Percentiles rank a stretch among this genome's conserved stretches.
phyloP scores from a whole-genome alignment of 352 stramenopile genomes.

The Peronospora belbahrii region DNA sequence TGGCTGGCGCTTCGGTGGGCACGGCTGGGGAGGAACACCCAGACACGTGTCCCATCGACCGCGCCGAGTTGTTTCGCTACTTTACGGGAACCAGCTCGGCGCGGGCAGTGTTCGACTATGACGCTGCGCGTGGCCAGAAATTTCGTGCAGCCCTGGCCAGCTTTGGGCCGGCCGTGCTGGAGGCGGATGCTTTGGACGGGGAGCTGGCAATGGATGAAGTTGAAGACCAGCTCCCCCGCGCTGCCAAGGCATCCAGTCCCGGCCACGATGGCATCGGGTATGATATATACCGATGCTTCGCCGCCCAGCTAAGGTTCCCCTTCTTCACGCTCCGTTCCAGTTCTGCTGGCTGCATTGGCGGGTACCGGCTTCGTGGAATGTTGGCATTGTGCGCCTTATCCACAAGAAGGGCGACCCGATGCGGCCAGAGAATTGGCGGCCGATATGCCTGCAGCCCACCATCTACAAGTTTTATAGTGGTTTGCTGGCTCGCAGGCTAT shows the following conservation, averaged over 20 bases:
- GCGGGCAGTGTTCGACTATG: too few relatives aligned
- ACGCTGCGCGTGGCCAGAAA: neutral
- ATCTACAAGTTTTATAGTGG: slow-evolving; percentile 31
- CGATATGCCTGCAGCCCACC: slow-evolving; percentile 23
- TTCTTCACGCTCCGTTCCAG: slow-evolving; percentile 6
- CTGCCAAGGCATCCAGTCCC: neutral
- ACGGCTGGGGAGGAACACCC: neutral
- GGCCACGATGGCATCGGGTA: slow-evolving; percentile 19
- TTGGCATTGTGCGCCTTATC: slow-evolving; percentile 19
- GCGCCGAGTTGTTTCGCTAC: neutral
- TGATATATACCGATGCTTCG: slow-evolving; percentile 11
- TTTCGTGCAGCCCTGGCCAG: neutral
- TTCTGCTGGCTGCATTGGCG: slow-evolving; percentile 13
- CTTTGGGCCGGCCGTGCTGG: neutral
- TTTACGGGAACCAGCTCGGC: neutral
- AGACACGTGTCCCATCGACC: neutral
- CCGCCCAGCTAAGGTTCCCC: slow-evolving; percentile 5
- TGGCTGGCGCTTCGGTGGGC: neutral
- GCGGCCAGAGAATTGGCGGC: slow-evolving; percentile 15
- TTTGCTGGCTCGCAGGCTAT: slow-evolving; percentile 13
- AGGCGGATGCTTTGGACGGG: neutral
- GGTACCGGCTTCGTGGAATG: slow-evolving; percentile 19
- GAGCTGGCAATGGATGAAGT: slow-evolving; percentile 10
- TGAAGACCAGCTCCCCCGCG: slow-evolving; percentile 14
- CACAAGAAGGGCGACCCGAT: slow-evolving; percentile 27